Percentiles rank a stretch among this genome's conserved stretches.
Evolutionary conservation across 306 rosid genomes (phyloP).

Genomic region (Cercis canadensis): DNA sequence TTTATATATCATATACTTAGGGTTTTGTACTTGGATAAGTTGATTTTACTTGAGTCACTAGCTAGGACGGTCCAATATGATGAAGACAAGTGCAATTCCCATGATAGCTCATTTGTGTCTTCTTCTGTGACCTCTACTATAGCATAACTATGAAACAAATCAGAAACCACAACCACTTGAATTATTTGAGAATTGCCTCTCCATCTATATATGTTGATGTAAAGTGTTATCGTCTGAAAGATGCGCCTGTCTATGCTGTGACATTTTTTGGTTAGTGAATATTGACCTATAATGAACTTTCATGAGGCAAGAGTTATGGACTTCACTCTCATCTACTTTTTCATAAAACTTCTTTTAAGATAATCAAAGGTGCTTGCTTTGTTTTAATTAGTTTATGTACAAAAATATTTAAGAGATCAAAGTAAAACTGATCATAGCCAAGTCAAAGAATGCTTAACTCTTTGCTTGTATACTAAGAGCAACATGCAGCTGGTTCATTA

Average conservation of each 20-base stretch:
- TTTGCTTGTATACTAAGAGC: no score
- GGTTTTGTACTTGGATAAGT: no score
- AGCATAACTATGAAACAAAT: not conserved
- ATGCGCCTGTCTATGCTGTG: constrained; percentile 18
- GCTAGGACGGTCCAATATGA: constrained; percentile 44
- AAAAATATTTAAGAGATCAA: no score
- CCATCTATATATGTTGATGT: constrained; percentile 14
- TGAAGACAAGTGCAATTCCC: constrained; percentile 36
- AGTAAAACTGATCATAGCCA: no score
- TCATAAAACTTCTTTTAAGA: not conserved
- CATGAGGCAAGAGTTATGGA: not conserved
- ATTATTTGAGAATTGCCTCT: constrained; percentile 30
- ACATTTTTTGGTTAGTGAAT: constrained; percentile 14
- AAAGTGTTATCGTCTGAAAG: constrained; percentile 19
- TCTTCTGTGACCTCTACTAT: not conserved
- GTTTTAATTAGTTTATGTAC: no score
- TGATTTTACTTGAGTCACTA: constrained; percentile 18
- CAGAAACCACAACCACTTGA: not conserved
- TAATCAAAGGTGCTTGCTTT: not conserved
- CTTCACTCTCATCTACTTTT: not conserved
- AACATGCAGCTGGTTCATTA: no score
- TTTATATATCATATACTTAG: no score
- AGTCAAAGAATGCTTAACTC: no score
- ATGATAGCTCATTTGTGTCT: constrained; percentile 28
- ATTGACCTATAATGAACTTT: not conserved